Conservation (phyloP, 164 flowering plant genomes). For the Magnolia kwangsiensis region DNA sequence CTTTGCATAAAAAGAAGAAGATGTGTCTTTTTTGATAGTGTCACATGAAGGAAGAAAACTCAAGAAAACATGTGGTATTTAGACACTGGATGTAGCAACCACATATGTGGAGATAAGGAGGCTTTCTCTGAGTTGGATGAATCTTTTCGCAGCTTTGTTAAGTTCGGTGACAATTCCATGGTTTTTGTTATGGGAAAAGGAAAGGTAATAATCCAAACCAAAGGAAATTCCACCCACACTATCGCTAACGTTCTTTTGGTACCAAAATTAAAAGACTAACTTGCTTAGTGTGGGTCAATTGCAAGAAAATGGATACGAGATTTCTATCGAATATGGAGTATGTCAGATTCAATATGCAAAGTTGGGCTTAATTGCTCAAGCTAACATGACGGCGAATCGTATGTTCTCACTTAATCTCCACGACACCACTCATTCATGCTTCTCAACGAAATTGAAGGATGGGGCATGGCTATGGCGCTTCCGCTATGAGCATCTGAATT, state of each 20-base stretch:
- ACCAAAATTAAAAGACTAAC: slow-evolving; percentile 1
- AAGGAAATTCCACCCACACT: background rate
- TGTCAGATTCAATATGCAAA: slow-evolving; percentile 11
- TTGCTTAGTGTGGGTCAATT: background rate
- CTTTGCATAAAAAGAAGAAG: slow-evolving; percentile 12
- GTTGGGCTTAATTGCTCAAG: slow-evolving; percentile 17
- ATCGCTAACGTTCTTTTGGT: slow-evolving; percentile 1
- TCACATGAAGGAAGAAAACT: background rate
- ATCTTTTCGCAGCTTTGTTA: background rate
- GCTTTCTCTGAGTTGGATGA: background rate
- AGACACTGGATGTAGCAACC: background rate
- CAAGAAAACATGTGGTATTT: slow-evolving; percentile 1
- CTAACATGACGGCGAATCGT: slow-evolving; percentile 7
- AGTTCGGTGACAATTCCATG: too few relatives aligned
- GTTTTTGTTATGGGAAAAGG: slow-evolving; percentile 2
- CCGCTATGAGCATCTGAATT: slow-evolving; percentile 8
- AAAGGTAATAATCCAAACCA: slow-evolving; percentile 2
- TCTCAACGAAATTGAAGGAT: slow-evolving; percentile 2
- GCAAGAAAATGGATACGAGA: slow-evolving; percentile 7
- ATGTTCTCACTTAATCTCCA: slow-evolving; percentile 13
- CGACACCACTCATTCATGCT: slow-evolving; percentile 6
- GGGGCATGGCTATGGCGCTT: slow-evolving; percentile 19
- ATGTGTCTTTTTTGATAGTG: background rate
- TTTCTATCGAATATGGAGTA: slow-evolving; percentile 9
- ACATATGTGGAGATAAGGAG: background rate